Percentiles rank a stretch among this genome's conserved stretches.
Conservation (phyloP, 192 early-diverging fungal genomes). For the Coemansia sp. region DNA sequence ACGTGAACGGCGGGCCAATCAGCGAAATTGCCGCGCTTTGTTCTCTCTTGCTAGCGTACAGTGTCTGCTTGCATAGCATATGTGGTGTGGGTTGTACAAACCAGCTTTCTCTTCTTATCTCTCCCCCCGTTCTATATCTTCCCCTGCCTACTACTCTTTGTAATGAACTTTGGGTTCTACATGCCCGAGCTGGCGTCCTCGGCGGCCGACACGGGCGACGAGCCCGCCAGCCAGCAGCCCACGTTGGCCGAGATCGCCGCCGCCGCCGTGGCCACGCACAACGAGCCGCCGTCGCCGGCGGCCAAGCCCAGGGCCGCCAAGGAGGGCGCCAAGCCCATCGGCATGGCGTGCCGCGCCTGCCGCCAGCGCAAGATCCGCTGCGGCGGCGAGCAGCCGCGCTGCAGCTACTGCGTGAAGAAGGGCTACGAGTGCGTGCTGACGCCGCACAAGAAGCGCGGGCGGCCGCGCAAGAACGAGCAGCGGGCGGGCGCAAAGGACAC, state of each 20-base stretch:
- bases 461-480: conserved; percentile 34
- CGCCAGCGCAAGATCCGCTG: conserved; percentile 50
- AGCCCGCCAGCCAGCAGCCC: neutral
- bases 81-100: no score
- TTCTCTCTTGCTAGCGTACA: no score
- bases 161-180: conserved; percentile 6
- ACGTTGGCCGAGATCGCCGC: conserved; percentile 10
- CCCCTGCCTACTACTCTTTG: no score
- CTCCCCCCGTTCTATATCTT: no score
- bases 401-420: conserved; percentile 48
- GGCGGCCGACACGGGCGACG: neutral
- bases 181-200: conserved; percentile 1
- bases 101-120: no score
- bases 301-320: neutral
- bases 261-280: neutral
- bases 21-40: no score
- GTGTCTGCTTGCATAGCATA: no score
- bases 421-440: conserved; percentile 45
- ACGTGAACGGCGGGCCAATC: no score
- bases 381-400: conserved; percentile 47
- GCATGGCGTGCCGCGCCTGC: conserved; percentile 50
- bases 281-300: neutral
- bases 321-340: conserved; percentile 18
- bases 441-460: conserved; percentile 48
- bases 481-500: neutral